A percentile compares a stretch with the other conserved stretches of the same genome.
These are phyloP conservation scores for Populus ilicifolia DNA, from an alignment of 345 rosid genomes.

Conservation along the genomic window DNA sequence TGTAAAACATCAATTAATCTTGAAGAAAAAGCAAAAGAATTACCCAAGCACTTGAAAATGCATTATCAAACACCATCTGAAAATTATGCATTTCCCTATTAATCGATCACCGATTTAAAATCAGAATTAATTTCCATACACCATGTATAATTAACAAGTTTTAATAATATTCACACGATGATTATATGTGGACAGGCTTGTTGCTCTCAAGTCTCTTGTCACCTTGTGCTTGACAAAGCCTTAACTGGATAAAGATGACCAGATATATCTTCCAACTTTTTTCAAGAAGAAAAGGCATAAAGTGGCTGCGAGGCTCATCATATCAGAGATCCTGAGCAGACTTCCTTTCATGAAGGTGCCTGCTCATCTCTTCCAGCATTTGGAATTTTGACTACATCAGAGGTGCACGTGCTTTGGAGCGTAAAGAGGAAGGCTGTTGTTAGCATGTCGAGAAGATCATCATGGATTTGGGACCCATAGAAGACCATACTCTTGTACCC, in stretches of 20 bases:
- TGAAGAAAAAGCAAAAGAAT: too few species aligned
- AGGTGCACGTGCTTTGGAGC: slow-evolving; percentile 26
- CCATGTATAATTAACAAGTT: too few species aligned
- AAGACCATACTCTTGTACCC: background rate
- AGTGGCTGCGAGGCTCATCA: background rate
- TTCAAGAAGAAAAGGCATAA: background rate
- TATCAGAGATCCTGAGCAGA: background rate
- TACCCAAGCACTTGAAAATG: too few species aligned
- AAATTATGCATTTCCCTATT: too few species aligned
- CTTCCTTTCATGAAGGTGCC: background rate
- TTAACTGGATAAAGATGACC: background rate
- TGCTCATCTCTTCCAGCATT: background rate
- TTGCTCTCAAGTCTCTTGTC: background rate
- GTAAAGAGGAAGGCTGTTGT: slow-evolving; percentile 34
- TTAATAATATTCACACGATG: background rate
- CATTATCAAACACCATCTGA: too few species aligned
- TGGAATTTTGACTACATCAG: background rate
- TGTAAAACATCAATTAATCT: too few species aligned
- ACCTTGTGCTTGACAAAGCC: background rate
- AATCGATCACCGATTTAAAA: too few species aligned
- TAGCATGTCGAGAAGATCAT: slow-evolving; percentile 4
- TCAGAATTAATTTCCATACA: too few species aligned
- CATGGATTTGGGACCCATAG: slow-evolving; percentile 5
- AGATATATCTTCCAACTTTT: background rate
- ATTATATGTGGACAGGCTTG: background rate